phyloP scores from a whole-genome alignment of 2,329 filamentous ascomycete species.

The Nemania sp. region DNA sequence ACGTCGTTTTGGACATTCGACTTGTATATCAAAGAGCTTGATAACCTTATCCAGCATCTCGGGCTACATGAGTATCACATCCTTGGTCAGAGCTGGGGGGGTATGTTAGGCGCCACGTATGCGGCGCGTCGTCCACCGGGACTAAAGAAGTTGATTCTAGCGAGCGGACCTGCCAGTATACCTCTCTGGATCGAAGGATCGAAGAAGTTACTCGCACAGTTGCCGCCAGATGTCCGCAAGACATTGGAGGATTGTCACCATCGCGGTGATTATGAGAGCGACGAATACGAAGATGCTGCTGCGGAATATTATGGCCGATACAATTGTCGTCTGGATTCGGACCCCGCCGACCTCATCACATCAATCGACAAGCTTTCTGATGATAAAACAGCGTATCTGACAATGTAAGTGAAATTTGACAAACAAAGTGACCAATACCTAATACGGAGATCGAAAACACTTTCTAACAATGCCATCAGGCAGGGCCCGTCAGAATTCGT shows the following conservation, averaged over 20 bases:
- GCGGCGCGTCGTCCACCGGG: not conserved
- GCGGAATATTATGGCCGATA: not conserved
- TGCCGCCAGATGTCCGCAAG: not conserved
- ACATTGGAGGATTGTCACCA: not conserved
- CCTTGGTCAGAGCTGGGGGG: not conserved
- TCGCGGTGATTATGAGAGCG: not conserved
- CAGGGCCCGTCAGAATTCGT: not conserved
- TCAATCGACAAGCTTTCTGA: not conserved
- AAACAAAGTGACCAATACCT: not conserved
- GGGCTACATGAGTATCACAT: not conserved
- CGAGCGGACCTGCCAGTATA: not conserved
- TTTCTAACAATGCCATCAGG: not conserved
- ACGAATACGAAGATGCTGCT: not conserved
- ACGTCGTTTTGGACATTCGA: not conserved
- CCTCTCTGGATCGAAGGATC: not conserved
- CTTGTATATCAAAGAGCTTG: not conserved
- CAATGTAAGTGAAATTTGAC: not conserved
- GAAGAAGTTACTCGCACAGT: not conserved
- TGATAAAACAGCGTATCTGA: not conserved
- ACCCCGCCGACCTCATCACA: not conserved
- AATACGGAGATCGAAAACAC: not conserved
- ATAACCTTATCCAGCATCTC: not conserved
- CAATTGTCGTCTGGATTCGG: not conserved
- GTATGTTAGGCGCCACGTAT: slow-evolving; percentile 12
- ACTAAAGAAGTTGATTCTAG: slow-evolving; percentile 10